Evolutionary conservation across 1,284 basidiomycete species (phyloP).

Genomic region (Exsudoporus floridanus): DNA sequence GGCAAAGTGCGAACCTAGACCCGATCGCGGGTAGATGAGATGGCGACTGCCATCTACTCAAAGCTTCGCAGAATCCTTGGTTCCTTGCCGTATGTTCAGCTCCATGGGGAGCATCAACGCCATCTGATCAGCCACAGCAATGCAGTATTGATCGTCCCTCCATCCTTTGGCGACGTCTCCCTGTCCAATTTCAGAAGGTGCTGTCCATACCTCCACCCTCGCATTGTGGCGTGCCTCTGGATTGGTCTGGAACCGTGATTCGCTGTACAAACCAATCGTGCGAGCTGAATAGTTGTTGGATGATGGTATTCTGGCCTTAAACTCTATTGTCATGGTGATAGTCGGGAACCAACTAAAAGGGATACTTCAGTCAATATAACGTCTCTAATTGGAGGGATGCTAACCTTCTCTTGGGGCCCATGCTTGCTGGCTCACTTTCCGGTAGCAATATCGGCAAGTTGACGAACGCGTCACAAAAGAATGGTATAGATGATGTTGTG

Average conservation of each 20-base stretch:
- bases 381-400: neutral
- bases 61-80: slow-evolving; percentile 23
- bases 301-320: slow-evolving; percentile 55
- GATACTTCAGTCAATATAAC: slow-evolving; percentile 24
- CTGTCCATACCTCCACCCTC: slow-evolving; percentile 62
- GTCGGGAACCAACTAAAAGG: slow-evolving; percentile 59
- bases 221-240: slow-evolving; percentile 56
- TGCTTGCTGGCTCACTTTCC: slow-evolving; percentile 17
- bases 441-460: slow-evolving; percentile 49
- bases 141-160: slow-evolving; percentile 60
- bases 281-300: slow-evolving; percentile 42
- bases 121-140: slow-evolving; percentile 63
- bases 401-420: slow-evolving; percentile 17
- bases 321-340: slow-evolving; percentile 55
- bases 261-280: slow-evolving; percentile 54
- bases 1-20: neutral
- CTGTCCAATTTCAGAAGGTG: slow-evolving; percentile 52
- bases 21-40: neutral
- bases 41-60: neutral
- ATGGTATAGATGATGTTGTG: slow-evolving; percentile 47
- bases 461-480: slow-evolving; percentile 53
- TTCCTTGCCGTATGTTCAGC: slow-evolving; percentile 42
- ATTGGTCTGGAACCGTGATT: slow-evolving; percentile 48
- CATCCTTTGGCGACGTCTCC: slow-evolving; percentile 44
- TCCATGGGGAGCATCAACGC: slow-evolving; percentile 49